phyloP scores from a whole-genome alignment of 805 yeast species.

The Candida insectalens region DNA sequence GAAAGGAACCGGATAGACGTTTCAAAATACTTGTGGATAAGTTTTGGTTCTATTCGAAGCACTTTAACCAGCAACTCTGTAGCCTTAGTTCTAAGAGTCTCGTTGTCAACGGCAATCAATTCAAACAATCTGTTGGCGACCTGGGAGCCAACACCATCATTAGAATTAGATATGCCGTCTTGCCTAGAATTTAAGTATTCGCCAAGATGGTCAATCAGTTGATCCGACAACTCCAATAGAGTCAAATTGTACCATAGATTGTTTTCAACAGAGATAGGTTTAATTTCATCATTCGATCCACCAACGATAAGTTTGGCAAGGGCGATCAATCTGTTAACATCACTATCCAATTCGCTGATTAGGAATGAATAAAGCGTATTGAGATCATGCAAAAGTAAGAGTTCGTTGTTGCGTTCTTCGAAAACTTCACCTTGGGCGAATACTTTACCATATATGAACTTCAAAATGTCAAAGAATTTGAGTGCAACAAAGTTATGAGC shows the following conservation, averaged over 20 bases:
- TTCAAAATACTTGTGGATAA: slow-evolving; percentile 21
- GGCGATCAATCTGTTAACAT: slow-evolving; percentile 23
- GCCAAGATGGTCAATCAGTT: slow-evolving; percentile 19
- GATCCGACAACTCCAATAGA: slow-evolving; percentile 18
- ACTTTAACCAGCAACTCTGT: slow-evolving; percentile 24
- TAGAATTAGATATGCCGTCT: slow-evolving; percentile 16
- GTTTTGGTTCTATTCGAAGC: slow-evolving; percentile 26
- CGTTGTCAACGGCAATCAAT: slow-evolving; percentile 28
- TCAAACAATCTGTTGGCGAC: slow-evolving; percentile 26
- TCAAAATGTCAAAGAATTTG: slow-evolving; percentile 19
- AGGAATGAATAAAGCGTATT: slow-evolving; percentile 19
- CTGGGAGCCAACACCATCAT: slow-evolving; percentile 20
- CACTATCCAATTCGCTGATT: slow-evolving; percentile 23
- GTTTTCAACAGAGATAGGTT: slow-evolving; percentile 4
- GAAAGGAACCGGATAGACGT: slow-evolving; percentile 26
- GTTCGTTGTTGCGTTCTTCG: not conserved
- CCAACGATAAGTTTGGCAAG: slow-evolving; percentile 18
- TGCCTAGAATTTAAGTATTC: slow-evolving; percentile 24
- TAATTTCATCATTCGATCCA: slow-evolving; percentile 1
- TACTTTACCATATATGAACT: slow-evolving; percentile 13
- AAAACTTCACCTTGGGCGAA: slow-evolving; percentile 15
- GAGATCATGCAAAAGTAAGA: slow-evolving; percentile 16
- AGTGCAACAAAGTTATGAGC: slow-evolving; percentile 22
- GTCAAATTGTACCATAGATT: slow-evolving; percentile 21
- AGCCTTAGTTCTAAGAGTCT: slow-evolving; percentile 32